These are phyloP conservation scores for Thelonectria blattea DNA, from an alignment of 2,329 filamentous ascomycete species.

Conservation along the genomic window DNA sequence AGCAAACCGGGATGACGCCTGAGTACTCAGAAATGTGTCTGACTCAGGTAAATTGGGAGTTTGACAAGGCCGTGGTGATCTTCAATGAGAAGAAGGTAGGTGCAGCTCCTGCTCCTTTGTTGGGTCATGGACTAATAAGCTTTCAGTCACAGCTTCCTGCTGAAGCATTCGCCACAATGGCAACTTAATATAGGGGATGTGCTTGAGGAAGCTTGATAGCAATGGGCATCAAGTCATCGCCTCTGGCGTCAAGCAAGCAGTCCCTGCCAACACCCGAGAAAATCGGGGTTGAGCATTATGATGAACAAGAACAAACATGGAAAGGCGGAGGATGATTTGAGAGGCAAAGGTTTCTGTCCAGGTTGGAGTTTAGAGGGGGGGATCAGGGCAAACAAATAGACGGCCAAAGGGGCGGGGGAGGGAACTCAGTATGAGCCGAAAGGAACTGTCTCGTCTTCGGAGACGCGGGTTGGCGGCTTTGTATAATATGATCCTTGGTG, in stretches of 20 bases:
- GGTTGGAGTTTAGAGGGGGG: conserved; percentile 32
- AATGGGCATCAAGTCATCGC: neutral
- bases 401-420: conserved; percentile 3
- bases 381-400: conserved; percentile 24
- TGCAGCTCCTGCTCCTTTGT: conserved; percentile 1
- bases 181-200: conserved; percentile 8
- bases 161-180: conserved; percentile 50
- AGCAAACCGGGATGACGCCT: conserved; percentile 79
- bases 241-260: neutral
- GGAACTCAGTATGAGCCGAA: neutral
- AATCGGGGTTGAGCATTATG: neutral
- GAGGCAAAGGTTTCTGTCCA: conserved; percentile 28
- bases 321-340: conserved; percentile 16
- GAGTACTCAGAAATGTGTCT: conserved; percentile 84
- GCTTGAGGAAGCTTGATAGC: neutral
- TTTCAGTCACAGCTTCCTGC: conserved; percentile 53
- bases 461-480: conserved; percentile 13
- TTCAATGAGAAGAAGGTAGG: conserved; percentile 79
- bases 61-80: conserved; percentile 73
- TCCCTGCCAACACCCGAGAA: neutral
- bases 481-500: conserved; percentile 28
- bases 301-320: conserved; percentile 2
- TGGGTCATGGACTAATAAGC: conserved; percentile 17
- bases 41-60: conserved; percentile 79
- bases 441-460: conserved; percentile 14